A percentile compares a stretch with the other conserved stretches of the same genome.
Conservation (phyloP, 805 yeast species). For the Hagleromyces aurorensis region DNA sequence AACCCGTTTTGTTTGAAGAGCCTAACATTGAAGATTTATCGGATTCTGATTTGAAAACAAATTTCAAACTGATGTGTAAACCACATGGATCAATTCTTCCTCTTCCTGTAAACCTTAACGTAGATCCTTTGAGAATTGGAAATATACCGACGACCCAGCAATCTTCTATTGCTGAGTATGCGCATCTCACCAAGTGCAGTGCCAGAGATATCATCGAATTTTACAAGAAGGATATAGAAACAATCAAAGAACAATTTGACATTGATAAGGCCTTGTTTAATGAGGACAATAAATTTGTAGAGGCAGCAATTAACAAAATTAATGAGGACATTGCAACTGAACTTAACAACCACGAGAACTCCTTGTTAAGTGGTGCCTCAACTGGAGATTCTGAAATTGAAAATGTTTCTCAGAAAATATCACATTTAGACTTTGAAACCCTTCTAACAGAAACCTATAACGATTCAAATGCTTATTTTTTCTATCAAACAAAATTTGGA, state of each 20-base stretch:
- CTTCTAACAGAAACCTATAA: conserved; percentile 21
- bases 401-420: conserved; percentile 8
- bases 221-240: conserved; percentile 51
- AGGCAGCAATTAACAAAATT: conserved; percentile 49
- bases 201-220: conserved; percentile 43
- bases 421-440: conserved; percentile 3
- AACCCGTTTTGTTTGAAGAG: conserved; percentile 52
- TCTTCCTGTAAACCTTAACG: conserved; percentile 41
- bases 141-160: conserved; percentile 51
- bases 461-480: conserved; percentile 49
- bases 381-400: conserved; percentile 8
- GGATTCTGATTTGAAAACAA: conserved; percentile 43
- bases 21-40: conserved; percentile 56
- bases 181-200: conserved; percentile 66
- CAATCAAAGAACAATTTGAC: conserved; percentile 43
- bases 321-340: conserved; percentile 37
- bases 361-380: too few relatives aligned
- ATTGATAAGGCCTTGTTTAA: conserved; percentile 53
- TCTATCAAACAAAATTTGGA: conserved; percentile 70
- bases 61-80: conserved; percentile 58
- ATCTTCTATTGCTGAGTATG: conserved; percentile 38
- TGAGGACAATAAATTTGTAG: conserved; percentile 48
- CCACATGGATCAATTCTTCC: conserved; percentile 38
- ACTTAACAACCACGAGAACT: conserved; percentile 24
- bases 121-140: conserved; percentile 33